Conservation (phyloP, 2,329 filamentous ascomycete species). For the Macrophomina phaseolina region DNA sequence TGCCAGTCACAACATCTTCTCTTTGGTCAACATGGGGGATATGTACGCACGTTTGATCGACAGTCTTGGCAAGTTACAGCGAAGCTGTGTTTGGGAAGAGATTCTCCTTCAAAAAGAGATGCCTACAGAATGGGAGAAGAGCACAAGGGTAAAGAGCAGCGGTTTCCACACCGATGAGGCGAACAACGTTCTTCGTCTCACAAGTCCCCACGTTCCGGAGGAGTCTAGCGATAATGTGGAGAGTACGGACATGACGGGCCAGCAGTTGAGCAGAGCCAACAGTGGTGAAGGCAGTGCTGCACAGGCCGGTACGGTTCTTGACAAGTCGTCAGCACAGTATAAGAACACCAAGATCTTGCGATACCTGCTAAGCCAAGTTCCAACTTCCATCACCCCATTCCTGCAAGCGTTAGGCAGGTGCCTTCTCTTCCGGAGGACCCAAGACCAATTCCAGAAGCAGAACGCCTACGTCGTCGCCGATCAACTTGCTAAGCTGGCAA, state of each 20-base stretch:
- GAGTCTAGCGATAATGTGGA: slow-evolving; percentile 3
- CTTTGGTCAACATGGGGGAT: slow-evolving; percentile 81
- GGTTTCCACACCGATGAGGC: slow-evolving; percentile 48
- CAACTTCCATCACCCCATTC: slow-evolving; percentile 80
- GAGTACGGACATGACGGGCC: slow-evolving; percentile 28
- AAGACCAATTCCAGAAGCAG: slow-evolving; percentile 68
- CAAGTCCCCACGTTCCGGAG: slow-evolving; percentile 9
- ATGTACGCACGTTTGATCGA: slow-evolving; percentile 77
- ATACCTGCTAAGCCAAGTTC: slow-evolving; percentile 77
- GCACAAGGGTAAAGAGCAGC: slow-evolving; percentile 50
- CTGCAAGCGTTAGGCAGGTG: slow-evolving; percentile 86
- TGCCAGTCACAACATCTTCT: slow-evolving; percentile 68
- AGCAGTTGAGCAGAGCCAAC: slow-evolving; percentile 26
- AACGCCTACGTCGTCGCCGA: slow-evolving; percentile 67
- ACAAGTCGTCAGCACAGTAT: slow-evolving; percentile 46
- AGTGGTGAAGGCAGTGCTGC: slow-evolving; percentile 26
- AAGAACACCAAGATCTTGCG: slow-evolving; percentile 81
- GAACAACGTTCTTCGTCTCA: slow-evolving; percentile 44
- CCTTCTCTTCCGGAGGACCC: slow-evolving; percentile 74
- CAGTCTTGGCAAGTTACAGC: slow-evolving; percentile 77
- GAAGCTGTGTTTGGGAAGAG: slow-evolving; percentile 84
- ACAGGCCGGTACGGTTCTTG: slow-evolving; percentile 32
- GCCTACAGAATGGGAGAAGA: slow-evolving; percentile 68
- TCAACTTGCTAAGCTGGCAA: slow-evolving; percentile 72
- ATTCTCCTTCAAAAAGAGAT: slow-evolving; percentile 75